phyloP scores from a whole-genome alignment of 192 early-diverging fungal genomes.

The Coemansia sp. region DNA sequence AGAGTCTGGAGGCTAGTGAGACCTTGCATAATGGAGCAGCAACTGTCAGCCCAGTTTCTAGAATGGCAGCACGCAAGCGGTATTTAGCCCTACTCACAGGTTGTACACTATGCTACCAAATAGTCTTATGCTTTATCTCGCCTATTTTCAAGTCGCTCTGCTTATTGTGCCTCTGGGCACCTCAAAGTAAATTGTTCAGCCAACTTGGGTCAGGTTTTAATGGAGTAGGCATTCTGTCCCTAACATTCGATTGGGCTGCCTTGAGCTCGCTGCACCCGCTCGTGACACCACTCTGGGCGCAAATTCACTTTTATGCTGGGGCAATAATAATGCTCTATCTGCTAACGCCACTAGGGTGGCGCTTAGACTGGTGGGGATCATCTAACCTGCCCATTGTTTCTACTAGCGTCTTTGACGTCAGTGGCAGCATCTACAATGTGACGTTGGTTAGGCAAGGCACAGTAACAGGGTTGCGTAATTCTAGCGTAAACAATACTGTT shows the following conservation, averaged over 20 bases:
- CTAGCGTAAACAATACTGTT: background rate
- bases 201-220: slow-evolving; percentile 50
- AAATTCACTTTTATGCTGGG: slow-evolving; percentile 65
- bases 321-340: slow-evolving; percentile 69
- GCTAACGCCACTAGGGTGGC: slow-evolving; percentile 66
- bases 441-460: slow-evolving; percentile 29
- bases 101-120: slow-evolving; percentile 50
- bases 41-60: background rate
- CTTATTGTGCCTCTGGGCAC: slow-evolving; percentile 57
- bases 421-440: slow-evolving; percentile 60
- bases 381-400: slow-evolving; percentile 61
- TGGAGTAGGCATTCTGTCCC: slow-evolving; percentile 65
- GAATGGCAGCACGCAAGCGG: slow-evolving; percentile 17
- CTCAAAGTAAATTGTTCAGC: slow-evolving; percentile 23
- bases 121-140: slow-evolving; percentile 60
- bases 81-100: slow-evolving; percentile 23
- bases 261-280: slow-evolving; percentile 60
- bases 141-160: slow-evolving; percentile 68
- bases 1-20: background rate
- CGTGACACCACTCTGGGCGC: slow-evolving; percentile 69
- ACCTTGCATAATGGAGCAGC: background rate
- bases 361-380: slow-evolving; percentile 60
- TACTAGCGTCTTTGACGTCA: slow-evolving; percentile 59
- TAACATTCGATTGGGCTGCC: slow-evolving; percentile 74
- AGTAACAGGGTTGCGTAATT: background rate